Evolutionary conservation across 1,139 yeast genomes (phyloP).

Genomic region (Lodderomyces beijingensis): DNA sequence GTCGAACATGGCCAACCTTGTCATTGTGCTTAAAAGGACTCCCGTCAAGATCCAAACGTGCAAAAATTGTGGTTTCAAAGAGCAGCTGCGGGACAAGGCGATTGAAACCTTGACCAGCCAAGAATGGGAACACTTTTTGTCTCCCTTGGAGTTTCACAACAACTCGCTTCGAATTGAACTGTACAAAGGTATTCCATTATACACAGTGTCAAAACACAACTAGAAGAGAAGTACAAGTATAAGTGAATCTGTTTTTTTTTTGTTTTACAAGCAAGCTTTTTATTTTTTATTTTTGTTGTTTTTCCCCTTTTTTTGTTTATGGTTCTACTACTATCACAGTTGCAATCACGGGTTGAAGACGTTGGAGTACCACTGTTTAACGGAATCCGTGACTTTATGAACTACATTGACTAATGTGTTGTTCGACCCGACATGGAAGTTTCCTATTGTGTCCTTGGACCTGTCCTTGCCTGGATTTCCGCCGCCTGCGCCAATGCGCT

Average conservation of each 20-base stretch:
- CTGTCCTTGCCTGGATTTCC: constrained; percentile 3
- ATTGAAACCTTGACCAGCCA: constrained; percentile 16
- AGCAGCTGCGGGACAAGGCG: constrained; percentile 11
- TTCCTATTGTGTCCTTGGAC: no score
- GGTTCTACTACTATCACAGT: no score
- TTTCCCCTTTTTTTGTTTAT: no score
- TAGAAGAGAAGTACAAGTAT: constrained; percentile 1
- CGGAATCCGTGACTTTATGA: constrained; percentile 12
- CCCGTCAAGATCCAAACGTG: constrained; percentile 24
- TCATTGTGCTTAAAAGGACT: constrained; percentile 22
- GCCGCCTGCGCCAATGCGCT: not conserved
- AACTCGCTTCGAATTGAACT: constrained; percentile 19
- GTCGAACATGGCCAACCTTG: constrained; percentile 23
- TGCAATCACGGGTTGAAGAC: constrained; percentile 12
- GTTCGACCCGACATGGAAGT: no score
- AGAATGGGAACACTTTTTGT: constrained; percentile 29
- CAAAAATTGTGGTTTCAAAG: constrained; percentile 32
- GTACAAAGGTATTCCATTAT: constrained; percentile 12
- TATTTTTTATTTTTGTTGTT: no score
- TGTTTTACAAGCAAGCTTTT: no score
- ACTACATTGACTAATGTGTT: constrained; percentile 7
- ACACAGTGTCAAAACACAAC: constrained; percentile 5
- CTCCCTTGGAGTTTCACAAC: constrained; percentile 17
- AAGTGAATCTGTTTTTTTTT: no score
- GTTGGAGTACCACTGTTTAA: constrained; percentile 10